phyloP scores from a whole-genome alignment of 2,329 filamentous ascomycete species.

The Aspergillus oerlinghausenensis region DNA sequence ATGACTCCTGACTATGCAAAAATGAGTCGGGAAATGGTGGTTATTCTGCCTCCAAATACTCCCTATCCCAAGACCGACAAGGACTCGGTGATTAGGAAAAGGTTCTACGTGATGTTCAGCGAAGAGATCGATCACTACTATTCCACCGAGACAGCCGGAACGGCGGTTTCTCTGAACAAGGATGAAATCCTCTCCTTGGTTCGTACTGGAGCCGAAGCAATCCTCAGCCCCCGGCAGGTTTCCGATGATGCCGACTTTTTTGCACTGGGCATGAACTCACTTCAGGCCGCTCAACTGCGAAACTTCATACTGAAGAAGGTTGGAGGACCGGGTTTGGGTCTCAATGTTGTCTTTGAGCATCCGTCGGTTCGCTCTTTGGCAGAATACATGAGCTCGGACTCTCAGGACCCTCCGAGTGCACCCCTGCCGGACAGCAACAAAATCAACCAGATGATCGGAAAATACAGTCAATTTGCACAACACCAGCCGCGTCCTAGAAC shows the following conservation, averaged over 20 bases:
- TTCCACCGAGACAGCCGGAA: constrained; percentile 4
- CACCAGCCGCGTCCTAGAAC: no score
- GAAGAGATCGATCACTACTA: constrained; percentile 17
- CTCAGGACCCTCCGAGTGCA: not conserved
- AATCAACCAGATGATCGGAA: constrained; percentile 42
- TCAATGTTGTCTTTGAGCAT: constrained; percentile 21
- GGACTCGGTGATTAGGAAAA: constrained; percentile 19
- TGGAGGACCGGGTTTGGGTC: constrained; percentile 10
- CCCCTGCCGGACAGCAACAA: constrained; percentile 31
- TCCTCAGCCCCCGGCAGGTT: constrained; percentile 6
- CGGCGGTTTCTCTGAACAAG: constrained; percentile 1
- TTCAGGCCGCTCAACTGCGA: constrained; percentile 19
- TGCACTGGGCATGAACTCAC: constrained; percentile 18
- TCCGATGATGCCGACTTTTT: constrained; percentile 21
- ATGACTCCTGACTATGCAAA: constrained; percentile 38
- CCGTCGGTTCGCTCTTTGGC: constrained; percentile 17
- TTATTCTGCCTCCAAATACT: constrained; percentile 13
- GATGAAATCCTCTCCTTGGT: constrained; percentile 30
- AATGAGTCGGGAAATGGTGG: constrained; percentile 21
- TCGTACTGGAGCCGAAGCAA: no score
- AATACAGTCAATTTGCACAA: constrained; percentile 30
- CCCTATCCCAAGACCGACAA: constrained; percentile 20
- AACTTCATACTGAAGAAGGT: constrained; percentile 13
- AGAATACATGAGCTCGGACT: not conserved
- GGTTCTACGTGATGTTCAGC: constrained; percentile 19